Evolutionary conservation across 2,329 filamentous ascomycete species (phyloP).

Genomic region (Torrubiella hemipterigena): DNA sequence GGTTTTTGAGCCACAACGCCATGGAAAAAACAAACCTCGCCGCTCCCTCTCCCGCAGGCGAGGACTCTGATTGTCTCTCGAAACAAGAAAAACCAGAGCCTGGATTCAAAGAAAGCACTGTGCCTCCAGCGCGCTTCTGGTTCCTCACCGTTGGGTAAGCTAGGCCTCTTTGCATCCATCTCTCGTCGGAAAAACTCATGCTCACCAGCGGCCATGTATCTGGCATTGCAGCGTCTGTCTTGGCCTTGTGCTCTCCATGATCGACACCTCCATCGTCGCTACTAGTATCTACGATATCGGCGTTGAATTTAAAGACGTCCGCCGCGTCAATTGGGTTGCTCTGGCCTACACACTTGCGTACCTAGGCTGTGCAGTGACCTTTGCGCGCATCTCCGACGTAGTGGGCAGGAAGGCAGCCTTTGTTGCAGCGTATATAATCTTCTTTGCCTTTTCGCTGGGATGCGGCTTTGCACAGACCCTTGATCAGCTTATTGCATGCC

Average conservation of each 20-base stretch:
- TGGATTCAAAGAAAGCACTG: no score
- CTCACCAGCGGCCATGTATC: slow-evolving; percentile 17
- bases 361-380: slow-evolving; percentile 42
- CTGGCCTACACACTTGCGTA: slow-evolving; percentile 44
- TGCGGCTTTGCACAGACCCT: slow-evolving; percentile 35
- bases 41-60: no score
- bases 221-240: slow-evolving; percentile 27
- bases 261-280: slow-evolving; percentile 49
- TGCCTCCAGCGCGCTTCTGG: no score
- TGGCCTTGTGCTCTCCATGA: slow-evolving; percentile 43
- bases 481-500: slow-evolving; percentile 27
- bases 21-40: no score
- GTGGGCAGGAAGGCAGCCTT: slow-evolving; percentile 40
- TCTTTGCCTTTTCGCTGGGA: slow-evolving; percentile 43
- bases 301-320: slow-evolving; percentile 32
- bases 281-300: slow-evolving; percentile 44
- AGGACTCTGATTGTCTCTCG: no score
- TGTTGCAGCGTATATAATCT: slow-evolving; percentile 35
- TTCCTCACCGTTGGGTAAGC: no score
- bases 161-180: no score
- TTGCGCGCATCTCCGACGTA: slow-evolving; percentile 41
- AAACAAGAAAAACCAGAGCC: no score
- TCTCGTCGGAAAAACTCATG: no score
- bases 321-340: slow-evolving; percentile 39
- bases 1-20: no score